Conservation (phyloP, 2,329 filamentous ascomycete species). For the Mycosphaerella arachidis region DNA sequence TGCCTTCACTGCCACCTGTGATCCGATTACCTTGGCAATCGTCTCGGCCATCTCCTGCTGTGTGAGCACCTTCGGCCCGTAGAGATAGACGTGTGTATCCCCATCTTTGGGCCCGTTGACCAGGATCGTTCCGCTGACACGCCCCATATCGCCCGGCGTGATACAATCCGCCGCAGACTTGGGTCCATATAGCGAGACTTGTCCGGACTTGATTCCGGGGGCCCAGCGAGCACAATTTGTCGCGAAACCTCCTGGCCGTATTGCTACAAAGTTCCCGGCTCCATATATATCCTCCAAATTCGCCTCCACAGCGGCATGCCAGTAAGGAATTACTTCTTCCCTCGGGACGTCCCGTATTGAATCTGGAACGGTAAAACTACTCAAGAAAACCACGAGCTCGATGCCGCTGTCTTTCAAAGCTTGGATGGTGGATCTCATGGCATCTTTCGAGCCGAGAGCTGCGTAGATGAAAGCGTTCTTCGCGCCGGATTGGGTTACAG, state of each 20-base stretch:
- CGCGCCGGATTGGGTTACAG: constrained; percentile 42
- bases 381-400: constrained; percentile 45
- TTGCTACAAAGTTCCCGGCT: constrained; percentile 34
- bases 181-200: constrained; percentile 33
- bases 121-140: constrained; percentile 40
- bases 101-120: constrained; percentile 30
- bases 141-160: constrained; percentile 44
- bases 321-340: constrained; percentile 35
- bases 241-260: constrained; percentile 44
- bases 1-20: constrained; percentile 29
- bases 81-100: constrained; percentile 34
- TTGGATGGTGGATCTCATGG: constrained; percentile 39
- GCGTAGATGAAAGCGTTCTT: constrained; percentile 49
- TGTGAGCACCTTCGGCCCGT: constrained; percentile 36
- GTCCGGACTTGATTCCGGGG: constrained; percentile 27
- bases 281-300: constrained; percentile 42
- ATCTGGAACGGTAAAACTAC: constrained; percentile 34
- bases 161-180: constrained; percentile 39
- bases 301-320: constrained; percentile 45
- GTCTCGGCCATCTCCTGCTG: constrained; percentile 28
- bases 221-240: constrained; percentile 39
- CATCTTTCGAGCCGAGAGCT: constrained; percentile 31
- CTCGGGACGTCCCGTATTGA: constrained; percentile 24
- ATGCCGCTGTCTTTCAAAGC: constrained; percentile 46
- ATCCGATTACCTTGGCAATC: constrained; percentile 33